Conservation (phyloP, 345 rosid genomes). For the Geranium brycei region DNA sequence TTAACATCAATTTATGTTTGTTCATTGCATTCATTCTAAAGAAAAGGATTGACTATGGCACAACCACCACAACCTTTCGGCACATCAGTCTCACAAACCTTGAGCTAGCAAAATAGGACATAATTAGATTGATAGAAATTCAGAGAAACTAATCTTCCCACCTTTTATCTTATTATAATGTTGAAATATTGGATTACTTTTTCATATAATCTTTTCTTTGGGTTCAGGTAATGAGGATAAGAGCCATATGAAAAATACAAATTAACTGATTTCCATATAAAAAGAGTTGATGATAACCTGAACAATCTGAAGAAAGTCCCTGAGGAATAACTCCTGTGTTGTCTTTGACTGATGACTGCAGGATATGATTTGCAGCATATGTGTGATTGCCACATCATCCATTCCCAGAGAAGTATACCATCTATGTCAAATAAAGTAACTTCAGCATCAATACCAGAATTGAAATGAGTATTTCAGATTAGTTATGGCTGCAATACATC, state of each 20-base stretch:
- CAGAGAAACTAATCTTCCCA: neutral
- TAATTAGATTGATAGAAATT: neutral
- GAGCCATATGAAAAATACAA: neutral
- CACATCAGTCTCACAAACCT: neutral
- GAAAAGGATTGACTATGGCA: neutral
- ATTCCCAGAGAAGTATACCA: constrained; percentile 88
- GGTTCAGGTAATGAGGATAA: neutral
- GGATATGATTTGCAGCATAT: constrained; percentile 73
- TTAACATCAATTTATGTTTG: neutral
- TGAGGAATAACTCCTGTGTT: constrained; percentile 77
- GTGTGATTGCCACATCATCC: constrained; percentile 70
- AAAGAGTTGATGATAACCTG: constrained; percentile 34
- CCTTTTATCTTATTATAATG: neutral
- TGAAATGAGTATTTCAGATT: neutral
- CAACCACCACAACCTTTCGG: neutral
- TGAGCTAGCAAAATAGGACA: neutral
- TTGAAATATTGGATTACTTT: neutral
- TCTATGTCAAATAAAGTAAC: constrained; percentile 27
- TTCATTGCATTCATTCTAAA: neutral
- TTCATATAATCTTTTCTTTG: too few relatives aligned
- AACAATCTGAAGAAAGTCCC: constrained; percentile 70
- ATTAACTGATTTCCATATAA: constrained; percentile 3
- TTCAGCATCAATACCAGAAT: neutral
- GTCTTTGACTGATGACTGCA: constrained; percentile 80
- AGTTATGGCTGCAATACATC: neutral